Conservation (phyloP, 1,284 basidiomycete species). For the Cutaneotrichosporon mucoides region DNA sequence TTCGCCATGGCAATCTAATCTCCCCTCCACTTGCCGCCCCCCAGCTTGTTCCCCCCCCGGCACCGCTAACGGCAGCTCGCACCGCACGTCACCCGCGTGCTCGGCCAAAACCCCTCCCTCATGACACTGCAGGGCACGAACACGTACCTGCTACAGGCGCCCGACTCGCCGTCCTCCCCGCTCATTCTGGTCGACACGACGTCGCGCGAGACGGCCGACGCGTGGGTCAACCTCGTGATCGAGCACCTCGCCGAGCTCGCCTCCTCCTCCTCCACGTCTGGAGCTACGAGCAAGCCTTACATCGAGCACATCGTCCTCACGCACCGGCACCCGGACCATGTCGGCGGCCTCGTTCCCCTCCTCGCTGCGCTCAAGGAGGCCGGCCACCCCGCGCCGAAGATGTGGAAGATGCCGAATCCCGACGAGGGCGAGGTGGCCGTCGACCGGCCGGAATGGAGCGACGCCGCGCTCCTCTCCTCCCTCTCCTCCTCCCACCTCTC, state of each 20-base stretch:
- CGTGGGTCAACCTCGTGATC: slow-evolving; percentile 39
- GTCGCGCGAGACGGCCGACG: slow-evolving; percentile 59
- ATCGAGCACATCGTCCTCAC: slow-evolving; percentile 84
- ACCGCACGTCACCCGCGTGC: slow-evolving; percentile 49
- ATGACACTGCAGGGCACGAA: slow-evolving; percentile 95
- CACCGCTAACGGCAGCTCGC: slow-evolving; percentile 35
- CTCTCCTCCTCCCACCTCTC: neutral
- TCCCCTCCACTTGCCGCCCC: too few species aligned
- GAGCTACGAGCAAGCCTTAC: slow-evolving; percentile 13
- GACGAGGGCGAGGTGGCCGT: slow-evolving; percentile 33
- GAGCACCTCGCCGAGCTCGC: slow-evolving; percentile 23
- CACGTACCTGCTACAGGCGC: slow-evolving; percentile 69
- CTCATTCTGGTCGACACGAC: slow-evolving; percentile 82
- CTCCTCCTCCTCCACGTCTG: too few species aligned
- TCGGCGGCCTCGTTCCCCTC: slow-evolving; percentile 69
- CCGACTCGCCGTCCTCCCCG: slow-evolving; percentile 54
- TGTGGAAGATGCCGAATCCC: slow-evolving; percentile 50
- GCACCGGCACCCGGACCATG: slow-evolving; percentile 86
- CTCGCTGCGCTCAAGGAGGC: slow-evolving; percentile 60
- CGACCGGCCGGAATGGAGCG: neutral
- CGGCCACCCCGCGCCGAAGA: slow-evolving; percentile 43
- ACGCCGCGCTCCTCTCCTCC: slow-evolving; percentile 15
- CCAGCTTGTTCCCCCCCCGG: too few species aligned
- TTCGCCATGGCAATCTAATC: too few species aligned
- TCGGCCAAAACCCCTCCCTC: slow-evolving; percentile 77